phyloP scores from a whole-genome alignment of 257 asterid genomes.

The Sherardia arvensis region DNA sequence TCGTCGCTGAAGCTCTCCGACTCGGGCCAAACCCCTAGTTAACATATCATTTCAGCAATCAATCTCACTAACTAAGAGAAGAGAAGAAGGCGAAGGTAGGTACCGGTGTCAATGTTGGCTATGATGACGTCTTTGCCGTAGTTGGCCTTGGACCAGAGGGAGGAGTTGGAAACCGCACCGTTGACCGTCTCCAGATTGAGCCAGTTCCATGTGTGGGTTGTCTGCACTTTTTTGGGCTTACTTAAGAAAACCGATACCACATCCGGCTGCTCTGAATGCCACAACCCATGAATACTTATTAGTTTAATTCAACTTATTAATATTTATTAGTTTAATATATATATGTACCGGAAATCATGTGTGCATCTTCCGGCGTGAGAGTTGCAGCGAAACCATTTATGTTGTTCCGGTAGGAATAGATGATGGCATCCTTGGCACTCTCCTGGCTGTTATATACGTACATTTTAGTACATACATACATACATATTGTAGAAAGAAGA shows the following conservation, averaged over 20 bases:
- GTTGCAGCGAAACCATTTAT: slow-evolving; percentile 75
- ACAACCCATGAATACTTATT: no score
- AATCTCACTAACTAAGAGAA: no score
- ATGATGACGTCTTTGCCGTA: slow-evolving; percentile 57
- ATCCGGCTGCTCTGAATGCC: slow-evolving; percentile 45
- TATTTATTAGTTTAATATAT: no score
- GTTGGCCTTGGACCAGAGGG: slow-evolving; percentile 51
- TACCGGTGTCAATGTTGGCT: slow-evolving; percentile 58
- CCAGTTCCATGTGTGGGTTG: slow-evolving; percentile 78
- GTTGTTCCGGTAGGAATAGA: slow-evolving; percentile 50
- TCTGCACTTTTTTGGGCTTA: slow-evolving; percentile 41
- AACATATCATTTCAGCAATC: no score
- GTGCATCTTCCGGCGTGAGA: slow-evolving; percentile 66
- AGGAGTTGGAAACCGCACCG: slow-evolving; percentile 15
- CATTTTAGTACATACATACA: no score
- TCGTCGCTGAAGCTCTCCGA: slow-evolving; percentile 62
- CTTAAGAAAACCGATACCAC: slow-evolving; percentile 58
- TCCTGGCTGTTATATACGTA: slow-evolving; percentile 25
- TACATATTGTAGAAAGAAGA: no score
- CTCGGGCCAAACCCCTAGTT: slow-evolving; percentile 91
- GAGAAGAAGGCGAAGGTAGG: no score
- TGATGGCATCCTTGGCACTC: slow-evolving; percentile 48
- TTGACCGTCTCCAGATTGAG: slow-evolving; percentile 32
- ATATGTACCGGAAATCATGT: slow-evolving; percentile 17
- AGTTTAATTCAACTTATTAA: no score